Evolutionary conservation across 352 stramenopile species (phyloP), one percentile per base, ranked within the genome.

Genomic region (Phytopythium vexans): DNA sequence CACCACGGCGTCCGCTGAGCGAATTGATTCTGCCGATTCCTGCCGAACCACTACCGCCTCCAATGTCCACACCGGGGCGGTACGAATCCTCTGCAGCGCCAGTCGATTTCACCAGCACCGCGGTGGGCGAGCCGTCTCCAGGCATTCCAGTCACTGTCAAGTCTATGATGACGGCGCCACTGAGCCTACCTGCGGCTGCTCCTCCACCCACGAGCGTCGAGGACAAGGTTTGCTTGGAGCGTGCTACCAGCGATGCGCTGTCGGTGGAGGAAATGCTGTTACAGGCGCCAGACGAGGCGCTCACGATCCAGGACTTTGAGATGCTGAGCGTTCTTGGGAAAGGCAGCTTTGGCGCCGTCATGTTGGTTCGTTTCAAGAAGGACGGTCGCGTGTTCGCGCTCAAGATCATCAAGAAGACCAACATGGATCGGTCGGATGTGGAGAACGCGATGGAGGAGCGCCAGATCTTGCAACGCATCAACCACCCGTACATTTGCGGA

Each of bases 301-400:
- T 94, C 40, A 93, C 83, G 37, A 95, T 95, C 51, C 82, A 95
- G 43, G 83, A 95, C 56, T 95, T 95, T n/a, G 86, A 95, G 53
- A 95, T 95, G 86, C 67, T 95, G 9, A 92, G 82, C 53, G 86
- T 95, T 21, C 56, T 95, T 1, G 86, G 86, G 16, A 92, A 92
- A 52, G 86, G 86, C 8, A 93, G 82, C 56, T 95, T 95, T 57
- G 86, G 83, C 10, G 86, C 86, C 32, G 86, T 95, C 9, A 95
- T 95, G 83, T 73, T 95, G 3, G 86, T 95, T 34, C 86, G 86
- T 0, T 95, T 94, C 67, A 94, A 94, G 64, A 89, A 93, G 53
- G 86, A 95, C 39, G 83, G 83, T 0, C 79, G 86, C 47, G 79
- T 95, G 31, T 95, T 95, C 39, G 86, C 86, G 45, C 72, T 95